phyloP scores from a whole-genome alignment of 768 basidiomycete genomes.

The Lactarius vividus region DNA sequence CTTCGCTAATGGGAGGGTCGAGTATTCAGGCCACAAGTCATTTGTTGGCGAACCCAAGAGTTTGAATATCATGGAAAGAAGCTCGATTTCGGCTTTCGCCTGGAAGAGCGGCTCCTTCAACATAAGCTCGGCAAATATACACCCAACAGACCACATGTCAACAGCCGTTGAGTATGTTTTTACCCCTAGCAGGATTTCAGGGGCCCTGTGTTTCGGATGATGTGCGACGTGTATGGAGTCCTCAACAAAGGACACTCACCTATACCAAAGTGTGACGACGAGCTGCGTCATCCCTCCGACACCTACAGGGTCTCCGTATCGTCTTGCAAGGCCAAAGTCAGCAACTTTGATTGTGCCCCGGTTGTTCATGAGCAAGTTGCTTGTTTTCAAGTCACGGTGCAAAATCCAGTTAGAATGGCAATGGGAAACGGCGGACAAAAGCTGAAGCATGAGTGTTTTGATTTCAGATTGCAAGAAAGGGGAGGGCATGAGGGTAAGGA shows the following conservation, averaged over 20 bases:
- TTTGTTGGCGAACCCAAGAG: conserved; percentile 91
- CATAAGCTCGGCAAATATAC: conserved; percentile 96
- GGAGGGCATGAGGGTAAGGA: conserved; percentile 91
- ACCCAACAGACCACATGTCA: conserved; percentile 99
- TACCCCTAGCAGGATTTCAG: conserved; percentile 92
- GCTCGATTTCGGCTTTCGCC: conserved; percentile 92
- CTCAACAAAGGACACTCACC: conserved; percentile 49
- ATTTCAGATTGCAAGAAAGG: conserved; percentile 98
- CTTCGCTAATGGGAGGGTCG: conserved; percentile 74
- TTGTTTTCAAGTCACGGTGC: conserved; percentile 96
- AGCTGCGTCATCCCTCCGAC: conserved; percentile 97
- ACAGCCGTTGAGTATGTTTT: conserved; percentile 93
- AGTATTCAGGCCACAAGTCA: conserved; percentile 83
- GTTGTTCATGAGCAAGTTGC: conserved; percentile 98
- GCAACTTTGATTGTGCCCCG: conserved; percentile 98
- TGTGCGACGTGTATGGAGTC: conserved; percentile 14
- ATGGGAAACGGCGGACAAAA: conserved; percentile 88
- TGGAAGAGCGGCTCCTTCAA: conserved; percentile 96
- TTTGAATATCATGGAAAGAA: conserved; percentile 91
- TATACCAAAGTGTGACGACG: conserved; percentile 98
- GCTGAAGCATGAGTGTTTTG: conserved; percentile 93
- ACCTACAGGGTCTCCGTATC: conserved; percentile 95
- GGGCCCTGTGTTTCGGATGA: conserved; percentile 56
- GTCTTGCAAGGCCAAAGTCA: conserved; percentile 93
- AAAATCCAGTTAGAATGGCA: conserved; percentile 98